Evolutionary conservation across 2,329 filamentous ascomycete genomes (phyloP).

Genomic region (Lecanoromycetidae sp.): DNA sequence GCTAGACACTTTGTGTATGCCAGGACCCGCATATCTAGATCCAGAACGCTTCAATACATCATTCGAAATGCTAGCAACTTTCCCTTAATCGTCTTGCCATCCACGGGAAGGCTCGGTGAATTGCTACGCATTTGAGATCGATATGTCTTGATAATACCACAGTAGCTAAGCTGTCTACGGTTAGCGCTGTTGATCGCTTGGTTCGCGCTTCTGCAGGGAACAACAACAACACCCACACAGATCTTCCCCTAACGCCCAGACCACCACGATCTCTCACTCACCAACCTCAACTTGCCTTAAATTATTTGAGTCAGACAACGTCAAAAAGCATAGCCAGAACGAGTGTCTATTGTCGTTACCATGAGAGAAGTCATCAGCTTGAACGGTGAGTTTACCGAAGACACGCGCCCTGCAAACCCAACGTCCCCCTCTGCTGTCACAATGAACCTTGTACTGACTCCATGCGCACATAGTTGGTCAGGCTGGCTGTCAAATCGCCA

Average conservation of each 20-base stretch:
- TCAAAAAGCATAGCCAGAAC: not conserved
- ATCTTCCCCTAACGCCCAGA: not conserved
- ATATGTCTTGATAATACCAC: constrained; percentile 2
- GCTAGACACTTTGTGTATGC: constrained; percentile 17
- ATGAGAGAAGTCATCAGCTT: constrained; percentile 99
- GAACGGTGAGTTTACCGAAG: constrained; percentile 60
- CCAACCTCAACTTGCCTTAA: not conserved
- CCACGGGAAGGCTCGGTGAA: not conserved
- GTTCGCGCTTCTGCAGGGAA: constrained; percentile 11
- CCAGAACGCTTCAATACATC: not conserved
- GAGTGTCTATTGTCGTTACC: constrained; percentile 34
- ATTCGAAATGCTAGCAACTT: not conserved
- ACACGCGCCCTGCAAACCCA: constrained; percentile 9
- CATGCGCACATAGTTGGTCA: constrained; percentile 65
- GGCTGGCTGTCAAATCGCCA: constrained; percentile 99
- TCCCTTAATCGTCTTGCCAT: not conserved
- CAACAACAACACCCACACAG: constrained; percentile 13
- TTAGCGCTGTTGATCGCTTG: constrained; percentile 12
- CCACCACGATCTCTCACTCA: not conserved
- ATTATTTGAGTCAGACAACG: not conserved
- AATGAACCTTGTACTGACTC: constrained; percentile 20
- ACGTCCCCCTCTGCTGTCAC: constrained; percentile 33
- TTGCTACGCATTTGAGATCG: not conserved
- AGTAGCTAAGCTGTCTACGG: not conserved
- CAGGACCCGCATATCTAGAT: constrained; percentile 9